Conservation (phyloP, 768 basidiomycete species). For the Mycena alexandri region DNA sequence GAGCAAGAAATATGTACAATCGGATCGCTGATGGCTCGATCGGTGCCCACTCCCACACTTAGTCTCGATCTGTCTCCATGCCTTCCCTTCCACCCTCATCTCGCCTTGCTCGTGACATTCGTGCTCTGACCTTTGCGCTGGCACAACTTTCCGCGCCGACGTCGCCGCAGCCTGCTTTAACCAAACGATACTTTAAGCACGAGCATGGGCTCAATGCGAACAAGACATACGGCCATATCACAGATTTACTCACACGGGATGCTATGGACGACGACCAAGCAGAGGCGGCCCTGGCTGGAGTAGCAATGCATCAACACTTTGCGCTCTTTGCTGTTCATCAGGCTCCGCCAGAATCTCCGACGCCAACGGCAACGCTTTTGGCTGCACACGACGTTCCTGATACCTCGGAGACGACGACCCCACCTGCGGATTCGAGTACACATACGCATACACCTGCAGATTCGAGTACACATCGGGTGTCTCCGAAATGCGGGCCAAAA, state of each 20-base stretch:
- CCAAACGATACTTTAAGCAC: background rate
- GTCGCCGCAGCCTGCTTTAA: background rate
- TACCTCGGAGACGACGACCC: background rate
- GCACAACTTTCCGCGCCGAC: constrained; percentile 6
- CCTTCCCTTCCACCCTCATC: constrained; percentile 4
- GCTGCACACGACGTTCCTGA: background rate
- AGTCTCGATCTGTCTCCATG: background rate
- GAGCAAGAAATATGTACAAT: no score
- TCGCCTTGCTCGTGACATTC: constrained; percentile 12
- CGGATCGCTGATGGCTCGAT: no score
- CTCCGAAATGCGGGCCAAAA: background rate
- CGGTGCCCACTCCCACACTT: no score
- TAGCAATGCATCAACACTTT: constrained; percentile 17
- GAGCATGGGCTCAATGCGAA: background rate
- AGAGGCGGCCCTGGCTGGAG: constrained; percentile 7
- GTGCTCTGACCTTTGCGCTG: constrained; percentile 15
- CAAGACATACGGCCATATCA: constrained; percentile 17
- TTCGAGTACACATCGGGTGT: no score
- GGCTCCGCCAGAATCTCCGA: no score
- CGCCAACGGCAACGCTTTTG: background rate
- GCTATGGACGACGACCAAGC: constrained; percentile 10
- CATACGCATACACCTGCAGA: no score
- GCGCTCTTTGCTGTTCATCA: constrained; percentile 16
- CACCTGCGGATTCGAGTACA: background rate
- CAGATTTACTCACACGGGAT: constrained; percentile 15